Percentiles rank a stretch among this genome's conserved stretches.
phyloP scores from a whole-genome alignment of 2,329 filamentous ascomycete species.

The Exophiala viscosa region DNA sequence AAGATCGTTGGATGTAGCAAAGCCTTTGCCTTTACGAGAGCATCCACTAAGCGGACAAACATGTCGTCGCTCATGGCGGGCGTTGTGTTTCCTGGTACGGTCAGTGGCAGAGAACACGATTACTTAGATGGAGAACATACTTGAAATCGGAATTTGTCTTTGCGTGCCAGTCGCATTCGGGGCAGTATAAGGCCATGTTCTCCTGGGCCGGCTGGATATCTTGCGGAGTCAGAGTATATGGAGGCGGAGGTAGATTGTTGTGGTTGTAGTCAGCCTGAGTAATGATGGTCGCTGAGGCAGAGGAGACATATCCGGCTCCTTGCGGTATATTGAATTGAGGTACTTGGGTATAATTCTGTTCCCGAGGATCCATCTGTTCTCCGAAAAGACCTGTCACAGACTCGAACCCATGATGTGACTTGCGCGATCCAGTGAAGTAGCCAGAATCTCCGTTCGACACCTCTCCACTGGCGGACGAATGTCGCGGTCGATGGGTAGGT shows the following conservation, averaged over 20 bases:
- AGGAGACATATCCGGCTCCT: neutral
- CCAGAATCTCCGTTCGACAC: constrained; percentile 19
- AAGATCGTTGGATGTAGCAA: constrained; percentile 76
- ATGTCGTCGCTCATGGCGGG: constrained; percentile 66
- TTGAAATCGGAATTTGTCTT: constrained; percentile 42
- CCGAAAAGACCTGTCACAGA: constrained; percentile 2
- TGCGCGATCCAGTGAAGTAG: constrained; percentile 13
- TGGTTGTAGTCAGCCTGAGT: neutral
- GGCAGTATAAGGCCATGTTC: constrained; percentile 4
- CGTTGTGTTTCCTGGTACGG: constrained; percentile 64
- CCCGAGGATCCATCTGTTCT: constrained; percentile 7
- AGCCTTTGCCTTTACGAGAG: constrained; percentile 56
- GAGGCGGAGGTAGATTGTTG: neutral
- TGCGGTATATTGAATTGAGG: neutral
- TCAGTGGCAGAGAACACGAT: constrained; percentile 9
- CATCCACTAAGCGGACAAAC: constrained; percentile 60
- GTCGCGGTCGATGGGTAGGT: neutral
- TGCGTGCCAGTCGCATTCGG: constrained; percentile 9
- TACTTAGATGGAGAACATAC: constrained; percentile 27
- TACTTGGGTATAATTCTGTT: neutral
- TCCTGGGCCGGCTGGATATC: neutral
- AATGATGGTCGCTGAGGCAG: constrained; percentile 1
- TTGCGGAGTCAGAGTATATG: neutral
- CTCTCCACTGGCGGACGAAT: constrained; percentile 15
- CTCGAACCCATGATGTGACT: constrained; percentile 14